Evolutionary conservation across 2,329 filamentous ascomycete genomes (phyloP).

Genomic region (Colletotrichum kahawae): DNA sequence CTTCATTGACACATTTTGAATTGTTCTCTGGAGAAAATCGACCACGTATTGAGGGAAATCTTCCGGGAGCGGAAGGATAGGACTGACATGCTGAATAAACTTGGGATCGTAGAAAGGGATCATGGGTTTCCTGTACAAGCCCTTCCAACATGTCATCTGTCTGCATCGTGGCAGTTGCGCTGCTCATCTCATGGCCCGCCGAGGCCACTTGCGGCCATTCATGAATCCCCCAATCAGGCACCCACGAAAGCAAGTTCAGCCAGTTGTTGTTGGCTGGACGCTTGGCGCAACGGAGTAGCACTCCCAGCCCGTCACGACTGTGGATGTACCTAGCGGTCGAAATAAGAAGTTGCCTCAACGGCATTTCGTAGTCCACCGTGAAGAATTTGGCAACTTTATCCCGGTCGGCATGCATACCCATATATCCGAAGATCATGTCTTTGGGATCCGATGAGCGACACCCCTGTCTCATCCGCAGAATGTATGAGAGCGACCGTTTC

Average conservation of each 20-base stretch:
- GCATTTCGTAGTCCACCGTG: background rate
- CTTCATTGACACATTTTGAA: too few relatives aligned
- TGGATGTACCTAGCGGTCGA: background rate
- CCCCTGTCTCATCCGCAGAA: background rate
- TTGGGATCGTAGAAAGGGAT: too few relatives aligned
- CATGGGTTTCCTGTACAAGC: too few relatives aligned
- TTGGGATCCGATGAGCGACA: background rate
- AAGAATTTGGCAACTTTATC: background rate
- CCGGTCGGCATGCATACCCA: background rate
- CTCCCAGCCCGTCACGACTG: fast-evolving
- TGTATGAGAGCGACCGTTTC: too few relatives aligned
- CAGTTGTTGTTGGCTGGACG: fast-evolving
- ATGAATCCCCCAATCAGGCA: background rate
- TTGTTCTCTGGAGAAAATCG: background rate
- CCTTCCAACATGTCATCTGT: too few relatives aligned
- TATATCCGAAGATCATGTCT: background rate
- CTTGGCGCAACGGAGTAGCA: background rate
- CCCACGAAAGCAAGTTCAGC: background rate
- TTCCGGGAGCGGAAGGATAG: background rate
- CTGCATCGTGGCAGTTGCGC: too few relatives aligned
- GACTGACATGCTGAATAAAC: background rate
- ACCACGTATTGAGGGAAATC: background rate
- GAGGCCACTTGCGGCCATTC: too few relatives aligned
- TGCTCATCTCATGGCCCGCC: too few relatives aligned
- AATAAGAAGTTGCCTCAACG: background rate